Percentiles rank a stretch among this genome's conserved stretches.
Conservation (phyloP, 2,329 filamentous ascomycete species). For the Xylariales sp. region DNA sequence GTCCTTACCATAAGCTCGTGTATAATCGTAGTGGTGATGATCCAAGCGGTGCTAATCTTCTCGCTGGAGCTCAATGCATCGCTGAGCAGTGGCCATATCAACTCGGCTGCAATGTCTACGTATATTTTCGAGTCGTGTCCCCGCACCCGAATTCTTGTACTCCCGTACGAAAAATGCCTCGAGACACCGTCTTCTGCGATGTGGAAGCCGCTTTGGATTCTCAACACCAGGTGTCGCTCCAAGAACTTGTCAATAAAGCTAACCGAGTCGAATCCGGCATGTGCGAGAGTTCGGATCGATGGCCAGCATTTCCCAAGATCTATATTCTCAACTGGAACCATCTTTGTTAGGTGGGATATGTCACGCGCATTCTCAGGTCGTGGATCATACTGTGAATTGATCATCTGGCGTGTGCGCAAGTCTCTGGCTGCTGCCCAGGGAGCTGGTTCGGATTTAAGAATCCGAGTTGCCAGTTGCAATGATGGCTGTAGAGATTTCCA, state of each 20-base stretch:
- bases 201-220: not conserved
- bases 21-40: slow-evolving; percentile 16
- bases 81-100: slow-evolving; percentile 23
- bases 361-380: not conserved
- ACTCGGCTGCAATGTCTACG: slow-evolving; percentile 13
- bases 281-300: not conserved
- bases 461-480: slow-evolving; percentile 13
- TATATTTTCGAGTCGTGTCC: not conserved
- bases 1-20: slow-evolving; percentile 24
- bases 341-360: slow-evolving; percentile 3
- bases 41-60: slow-evolving; percentile 17
- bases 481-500: slow-evolving; percentile 23
- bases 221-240: not conserved
- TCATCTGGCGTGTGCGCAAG: slow-evolving; percentile 12
- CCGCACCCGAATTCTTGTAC: not conserved
- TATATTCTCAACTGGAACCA: slow-evolving; percentile 1
- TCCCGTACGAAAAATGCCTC: slow-evolving; percentile 11
- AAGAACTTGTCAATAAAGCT: slow-evolving; percentile 1
- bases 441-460: slow-evolving; percentile 12
- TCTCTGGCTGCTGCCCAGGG: slow-evolving; percentile 12
- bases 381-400: slow-evolving; percentile 2
- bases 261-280: not conserved
- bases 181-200: too few species aligned
- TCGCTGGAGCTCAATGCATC: slow-evolving; percentile 17
- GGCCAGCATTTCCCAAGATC: not conserved